These are phyloP conservation scores for Wickerhamiella kazuoi DNA, from an alignment of 805 yeast species.

Conservation along the genomic window DNA sequence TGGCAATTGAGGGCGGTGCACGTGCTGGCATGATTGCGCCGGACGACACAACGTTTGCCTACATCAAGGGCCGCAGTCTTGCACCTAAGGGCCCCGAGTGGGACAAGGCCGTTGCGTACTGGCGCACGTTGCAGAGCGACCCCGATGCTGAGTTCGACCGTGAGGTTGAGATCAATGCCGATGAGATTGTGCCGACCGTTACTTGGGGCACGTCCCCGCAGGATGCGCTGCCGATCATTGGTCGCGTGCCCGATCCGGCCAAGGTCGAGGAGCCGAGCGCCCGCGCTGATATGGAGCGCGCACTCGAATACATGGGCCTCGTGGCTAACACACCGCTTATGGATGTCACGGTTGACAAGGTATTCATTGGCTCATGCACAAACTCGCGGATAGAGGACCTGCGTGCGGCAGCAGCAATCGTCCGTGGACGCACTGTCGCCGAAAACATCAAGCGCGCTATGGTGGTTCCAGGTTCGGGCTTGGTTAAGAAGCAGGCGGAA, in stretches of 20 bases:
- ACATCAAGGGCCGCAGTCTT: slow-evolving; percentile 82
- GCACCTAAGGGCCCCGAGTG: slow-evolving; percentile 90
- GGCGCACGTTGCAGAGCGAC: slow-evolving; percentile 79
- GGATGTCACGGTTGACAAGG: slow-evolving; percentile 73
- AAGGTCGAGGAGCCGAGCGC: slow-evolving; percentile 41
- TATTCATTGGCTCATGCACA: slow-evolving; percentile 95
- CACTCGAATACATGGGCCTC: slow-evolving; percentile 84
- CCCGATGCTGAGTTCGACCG: slow-evolving; percentile 79
- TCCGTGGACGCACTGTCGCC: slow-evolving; percentile 77
- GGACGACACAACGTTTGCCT: slow-evolving; percentile 73
- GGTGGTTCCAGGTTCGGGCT: slow-evolving; percentile 96
- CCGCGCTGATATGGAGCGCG: slow-evolving; percentile 75
- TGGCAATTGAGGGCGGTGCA: slow-evolving; percentile 98
- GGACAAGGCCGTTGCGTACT: slow-evolving; percentile 84
- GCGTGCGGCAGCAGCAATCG: slow-evolving; percentile 87
- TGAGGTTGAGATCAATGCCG: slow-evolving; percentile 63
- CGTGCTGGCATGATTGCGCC: slow-evolving; percentile 99
- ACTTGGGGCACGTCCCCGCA: slow-evolving; percentile 99
- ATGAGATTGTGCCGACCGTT: slow-evolving; percentile 83
- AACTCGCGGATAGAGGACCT: slow-evolving; percentile 95
- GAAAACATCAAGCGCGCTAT: slow-evolving; percentile 61
- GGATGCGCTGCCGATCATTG: slow-evolving; percentile 91
- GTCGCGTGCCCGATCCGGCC: slow-evolving; percentile 80
- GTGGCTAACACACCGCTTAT: slow-evolving; percentile 61
- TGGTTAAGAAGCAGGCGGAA: slow-evolving; percentile 87